Evolutionary conservation across 192 early-diverging fungal genomes (phyloP).

Genomic region (Gryganskiella cystojenkinii): DNA sequence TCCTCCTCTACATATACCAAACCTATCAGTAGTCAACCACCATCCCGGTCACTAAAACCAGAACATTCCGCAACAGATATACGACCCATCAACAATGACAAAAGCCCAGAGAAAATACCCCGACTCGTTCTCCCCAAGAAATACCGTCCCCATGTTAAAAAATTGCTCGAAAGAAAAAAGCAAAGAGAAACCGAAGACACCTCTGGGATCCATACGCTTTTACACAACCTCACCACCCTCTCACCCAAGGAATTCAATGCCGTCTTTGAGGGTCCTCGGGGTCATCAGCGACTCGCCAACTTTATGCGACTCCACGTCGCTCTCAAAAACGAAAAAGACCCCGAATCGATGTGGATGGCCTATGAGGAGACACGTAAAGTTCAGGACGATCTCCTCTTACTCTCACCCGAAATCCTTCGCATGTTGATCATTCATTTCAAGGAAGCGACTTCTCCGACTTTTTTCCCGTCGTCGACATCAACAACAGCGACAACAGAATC

Average conservation of each 20-base stretch:
- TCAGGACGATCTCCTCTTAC: background rate
- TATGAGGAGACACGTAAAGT: constrained; percentile 25
- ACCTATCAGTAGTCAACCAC: too few species aligned
- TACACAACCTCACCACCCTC: constrained; percentile 20
- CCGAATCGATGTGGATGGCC: constrained; percentile 29
- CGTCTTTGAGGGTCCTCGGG: background rate
- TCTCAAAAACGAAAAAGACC: constrained; percentile 18
- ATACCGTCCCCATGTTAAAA: background rate
- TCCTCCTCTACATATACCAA: too few species aligned
- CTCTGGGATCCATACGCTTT: constrained; percentile 2
- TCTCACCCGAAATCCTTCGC: constrained; percentile 15
- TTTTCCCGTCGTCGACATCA: background rate
- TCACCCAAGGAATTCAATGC: constrained; percentile 1
- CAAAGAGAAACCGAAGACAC: background rate
- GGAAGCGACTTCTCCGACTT: background rate
- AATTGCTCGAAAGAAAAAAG: background rate
- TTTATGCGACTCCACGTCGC: constrained; percentile 23
- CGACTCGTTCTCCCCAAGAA: background rate
- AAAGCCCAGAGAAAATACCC: background rate
- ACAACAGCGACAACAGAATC: background rate
- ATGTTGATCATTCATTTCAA: constrained; percentile 35
- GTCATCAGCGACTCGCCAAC: constrained; percentile 1
- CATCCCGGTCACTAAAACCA: too few species aligned
- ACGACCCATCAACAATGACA: too few species aligned
- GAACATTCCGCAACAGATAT: too few species aligned